Conservation (phyloP, 768 basidiomycete genomes). For the Tylopilus vinaceipallidus region DNA sequence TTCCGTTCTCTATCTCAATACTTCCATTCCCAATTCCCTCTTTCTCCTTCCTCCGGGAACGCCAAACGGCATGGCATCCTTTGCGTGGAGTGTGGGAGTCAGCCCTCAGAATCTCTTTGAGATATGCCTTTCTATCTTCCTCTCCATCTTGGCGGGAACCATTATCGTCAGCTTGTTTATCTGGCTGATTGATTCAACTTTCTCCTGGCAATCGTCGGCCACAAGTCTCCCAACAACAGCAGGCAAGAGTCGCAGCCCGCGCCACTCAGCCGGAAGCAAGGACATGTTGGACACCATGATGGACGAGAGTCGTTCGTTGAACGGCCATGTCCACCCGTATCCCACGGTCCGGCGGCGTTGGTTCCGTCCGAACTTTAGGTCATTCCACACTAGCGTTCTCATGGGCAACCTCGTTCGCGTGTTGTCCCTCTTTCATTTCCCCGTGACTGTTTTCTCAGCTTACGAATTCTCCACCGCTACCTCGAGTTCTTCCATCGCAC, state of each 20-base stretch:
- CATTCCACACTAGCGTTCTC: slow-evolving; percentile 77
- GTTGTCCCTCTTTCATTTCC: slow-evolving; percentile 90
- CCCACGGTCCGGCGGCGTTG: slow-evolving; percentile 32
- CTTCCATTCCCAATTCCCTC: slow-evolving; percentile 63
- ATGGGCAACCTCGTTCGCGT: slow-evolving; percentile 92
- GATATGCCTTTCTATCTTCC: slow-evolving; percentile 80
- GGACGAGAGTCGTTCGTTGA: slow-evolving; percentile 33
- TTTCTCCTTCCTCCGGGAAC: slow-evolving; percentile 67
- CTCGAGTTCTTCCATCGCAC: slow-evolving; percentile 60
- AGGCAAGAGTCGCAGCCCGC: slow-evolving; percentile 37
- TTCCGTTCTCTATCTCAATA: slow-evolving; percentile 79
- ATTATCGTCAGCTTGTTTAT: slow-evolving; percentile 66
- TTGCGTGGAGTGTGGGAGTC: slow-evolving; percentile 82
- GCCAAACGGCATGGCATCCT: slow-evolving; percentile 68
- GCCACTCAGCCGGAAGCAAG: slow-evolving; percentile 46
- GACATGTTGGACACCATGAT: slow-evolving; percentile 43
- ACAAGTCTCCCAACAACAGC: slow-evolving; percentile 18
- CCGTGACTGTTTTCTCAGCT: slow-evolving; percentile 87
- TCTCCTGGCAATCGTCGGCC: slow-evolving; percentile 26
- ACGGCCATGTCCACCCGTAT: slow-evolving; percentile 20
- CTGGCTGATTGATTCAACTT: slow-evolving; percentile 67
- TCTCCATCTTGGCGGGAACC: slow-evolving; percentile 72
- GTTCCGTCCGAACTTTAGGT: slow-evolving; percentile 57
- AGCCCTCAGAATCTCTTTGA: slow-evolving; percentile 80
- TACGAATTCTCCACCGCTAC: slow-evolving; percentile 52